Base-by-base conservation (phyloP, 2,329 filamentous ascomycete species). In the Thelonectria olida region DNA sequence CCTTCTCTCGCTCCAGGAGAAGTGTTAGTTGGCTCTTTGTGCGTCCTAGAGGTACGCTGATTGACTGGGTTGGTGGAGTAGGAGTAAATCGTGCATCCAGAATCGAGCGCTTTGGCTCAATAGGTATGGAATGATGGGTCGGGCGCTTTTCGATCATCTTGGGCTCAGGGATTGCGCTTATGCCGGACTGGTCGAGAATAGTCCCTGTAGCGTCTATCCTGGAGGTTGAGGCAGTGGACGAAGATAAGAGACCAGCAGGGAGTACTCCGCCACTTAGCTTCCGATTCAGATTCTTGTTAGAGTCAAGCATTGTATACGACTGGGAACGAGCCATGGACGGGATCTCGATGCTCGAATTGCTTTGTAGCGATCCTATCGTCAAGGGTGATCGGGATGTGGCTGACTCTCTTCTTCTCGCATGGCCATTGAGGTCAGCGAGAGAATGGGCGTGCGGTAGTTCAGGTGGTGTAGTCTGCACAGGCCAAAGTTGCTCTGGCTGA, bases 21-120 rank as follows among this genome's bases (percentile, higher is more conserved):
- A 89, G 75, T 9, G 83, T 84, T 25, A 89, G 76, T 70, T 89
- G 85, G 67, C 86, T 88, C 72, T 83, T 87, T n/a, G 85, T 84
- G 58, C 85, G 79, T n/a, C 80, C 85, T 49, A 88, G 75, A 4
- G 82, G 84, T 7, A 85, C 77, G 13, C 74, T 74, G 23, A 81
- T 75, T 13, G 78, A 75, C 10, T 78, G 73, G 42, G 78, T 83
- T 5, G 83, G 84, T 55, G 79, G 80, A 1, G 84, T 86, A 22
- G 84, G 84, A 5, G 78, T 80, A 57, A 85, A 80, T 20, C 76
- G 70, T 8, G 78, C 76, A 23, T 78, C 76, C 7, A 74, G 69
- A 17, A 76, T 64, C 12, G 73, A 76, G 3, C 70, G 64, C 7
- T 66, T 60, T 9, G 62, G 63, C 23, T 61, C 61, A 31, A 64